A percentile compares a stretch with the other conserved stretches of the same genome.
Conservation (phyloP, 192 early-diverging fungal species). For the Chytriomyces confervae region DNA sequence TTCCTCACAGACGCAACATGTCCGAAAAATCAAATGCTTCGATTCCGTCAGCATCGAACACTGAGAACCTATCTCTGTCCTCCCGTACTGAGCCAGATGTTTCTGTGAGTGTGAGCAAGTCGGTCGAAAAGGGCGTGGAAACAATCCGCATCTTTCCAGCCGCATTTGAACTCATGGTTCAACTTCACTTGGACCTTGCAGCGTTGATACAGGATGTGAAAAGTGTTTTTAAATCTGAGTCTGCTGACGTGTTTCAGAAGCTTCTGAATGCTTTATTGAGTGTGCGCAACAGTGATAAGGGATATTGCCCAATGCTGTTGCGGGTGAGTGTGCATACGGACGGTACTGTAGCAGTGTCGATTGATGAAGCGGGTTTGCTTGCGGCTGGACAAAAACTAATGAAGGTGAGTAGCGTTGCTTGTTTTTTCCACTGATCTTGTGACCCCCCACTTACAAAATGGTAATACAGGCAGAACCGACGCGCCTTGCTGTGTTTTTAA, state of each 20-base stretch:
- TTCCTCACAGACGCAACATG: conserved; percentile 32
- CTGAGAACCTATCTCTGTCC: background rate
- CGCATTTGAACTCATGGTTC: conserved; percentile 46
- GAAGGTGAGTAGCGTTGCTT: background rate
- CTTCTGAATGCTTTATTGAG: conserved; percentile 11
- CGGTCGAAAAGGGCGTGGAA: conserved; percentile 38
- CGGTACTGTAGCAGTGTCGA: background rate
- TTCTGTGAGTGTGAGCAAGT: conserved; percentile 10
- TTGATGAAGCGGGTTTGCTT: conserved; percentile 26
- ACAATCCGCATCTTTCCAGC: conserved; percentile 50
- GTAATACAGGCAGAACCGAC: conserved; percentile 21
- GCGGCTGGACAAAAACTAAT: conserved; percentile 23
- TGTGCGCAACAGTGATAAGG: conserved; percentile 2
- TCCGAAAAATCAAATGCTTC: conserved; percentile 8
- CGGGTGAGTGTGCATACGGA: background rate
- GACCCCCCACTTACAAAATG: background rate
- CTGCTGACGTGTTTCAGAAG: background rate
- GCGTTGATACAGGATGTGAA: conserved; percentile 20
- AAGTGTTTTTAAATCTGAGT: conserved; percentile 1
- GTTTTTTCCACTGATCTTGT: background rate
- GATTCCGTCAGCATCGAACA: background rate
- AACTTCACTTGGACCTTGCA: conserved; percentile 43
- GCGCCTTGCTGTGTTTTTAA: conserved; percentile 33
- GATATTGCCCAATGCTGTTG: conserved; percentile 24
- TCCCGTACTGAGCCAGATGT: conserved; percentile 11